phyloP scores from a whole-genome alignment of 2,329 filamentous ascomycete species.

The Samsoniella hepiali region DNA sequence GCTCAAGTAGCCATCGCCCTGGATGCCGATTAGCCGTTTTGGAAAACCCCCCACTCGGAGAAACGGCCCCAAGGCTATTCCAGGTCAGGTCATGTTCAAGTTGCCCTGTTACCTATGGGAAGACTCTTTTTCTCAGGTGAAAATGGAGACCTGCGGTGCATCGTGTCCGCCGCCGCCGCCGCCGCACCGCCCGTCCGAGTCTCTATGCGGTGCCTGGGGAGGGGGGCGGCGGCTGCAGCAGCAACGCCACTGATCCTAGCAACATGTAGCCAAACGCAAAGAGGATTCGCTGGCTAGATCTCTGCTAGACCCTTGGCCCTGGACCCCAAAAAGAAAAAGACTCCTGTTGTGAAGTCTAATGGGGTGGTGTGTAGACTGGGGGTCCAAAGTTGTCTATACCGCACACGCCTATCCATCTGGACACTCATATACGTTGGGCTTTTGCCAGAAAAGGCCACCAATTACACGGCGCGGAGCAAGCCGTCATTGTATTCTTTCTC shows the following conservation, averaged over 20 bases:
- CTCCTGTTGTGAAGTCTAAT: neutral
- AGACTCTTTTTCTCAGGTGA: neutral
- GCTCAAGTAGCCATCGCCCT: neutral
- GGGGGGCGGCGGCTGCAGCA: neutral
- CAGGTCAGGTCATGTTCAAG: neutral
- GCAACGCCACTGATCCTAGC: neutral
- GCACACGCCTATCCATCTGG: neutral
- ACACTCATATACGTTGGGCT: neutral
- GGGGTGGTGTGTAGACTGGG: neutral
- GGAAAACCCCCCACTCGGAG: neutral
- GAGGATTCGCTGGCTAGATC: neutral
- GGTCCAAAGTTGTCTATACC: neutral
- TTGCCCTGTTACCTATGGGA: neutral
- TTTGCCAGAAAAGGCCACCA: neutral
- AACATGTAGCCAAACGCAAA: constrained; percentile 3
- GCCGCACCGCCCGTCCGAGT: neutral
- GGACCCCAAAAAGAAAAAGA: neutral
- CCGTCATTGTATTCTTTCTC: neutral
- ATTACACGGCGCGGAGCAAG: neutral
- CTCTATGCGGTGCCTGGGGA: neutral
- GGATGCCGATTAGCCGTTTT: constrained; percentile 6
- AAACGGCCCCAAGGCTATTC: neutral
- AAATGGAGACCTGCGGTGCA: neutral
- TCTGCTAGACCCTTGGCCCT: neutral
- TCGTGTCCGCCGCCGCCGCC: neutral